A percentile compares a stretch with the other conserved stretches of the same genome.
phyloP scores from a whole-genome alignment of 768 basidiomycete genomes.

The Boletus insuetus region DNA sequence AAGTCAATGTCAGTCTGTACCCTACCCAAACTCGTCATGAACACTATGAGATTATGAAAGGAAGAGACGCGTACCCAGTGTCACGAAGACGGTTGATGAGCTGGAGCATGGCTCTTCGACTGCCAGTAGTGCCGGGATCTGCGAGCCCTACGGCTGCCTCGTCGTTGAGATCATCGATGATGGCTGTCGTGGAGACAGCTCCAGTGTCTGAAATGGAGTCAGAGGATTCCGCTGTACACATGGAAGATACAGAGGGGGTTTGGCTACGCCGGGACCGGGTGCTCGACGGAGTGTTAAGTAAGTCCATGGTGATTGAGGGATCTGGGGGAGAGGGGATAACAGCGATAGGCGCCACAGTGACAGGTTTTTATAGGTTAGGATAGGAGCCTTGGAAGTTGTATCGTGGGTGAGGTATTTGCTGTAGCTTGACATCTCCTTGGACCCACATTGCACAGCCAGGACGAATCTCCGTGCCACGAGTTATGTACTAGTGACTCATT shows the following conservation, averaged over 20 bases:
- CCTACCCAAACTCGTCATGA: conserved; percentile 31
- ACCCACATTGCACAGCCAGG: not conserved
- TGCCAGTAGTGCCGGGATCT: conserved; percentile 39
- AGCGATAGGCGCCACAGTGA: too few relatives aligned
- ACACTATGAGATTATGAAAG: not conserved
- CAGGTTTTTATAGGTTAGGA: conserved; percentile 12
- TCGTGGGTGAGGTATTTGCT: not conserved
- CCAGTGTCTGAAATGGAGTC: not conserved
- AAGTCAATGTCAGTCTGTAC: conserved; percentile 70
- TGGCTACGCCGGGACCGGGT: not conserved
- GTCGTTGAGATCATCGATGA: not conserved
- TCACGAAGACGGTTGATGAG: conserved; percentile 56
- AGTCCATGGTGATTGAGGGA: not conserved
- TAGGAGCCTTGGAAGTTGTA: not conserved
- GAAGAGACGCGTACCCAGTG: conserved; percentile 47
- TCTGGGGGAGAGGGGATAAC: not conserved
- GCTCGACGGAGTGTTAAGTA: not conserved
- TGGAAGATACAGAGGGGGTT: not conserved
- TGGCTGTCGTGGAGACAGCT: not conserved
- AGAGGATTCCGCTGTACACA: not conserved
- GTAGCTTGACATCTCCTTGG: not conserved
- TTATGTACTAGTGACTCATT: not conserved
- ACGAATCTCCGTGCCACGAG: not conserved
- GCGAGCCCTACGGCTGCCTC: conserved; percentile 49
- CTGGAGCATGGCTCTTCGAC: conserved; percentile 53